phyloP scores from a whole-genome alignment of 192 early-diverging fungal genomes.

The Helicostylum pulchrum region DNA sequence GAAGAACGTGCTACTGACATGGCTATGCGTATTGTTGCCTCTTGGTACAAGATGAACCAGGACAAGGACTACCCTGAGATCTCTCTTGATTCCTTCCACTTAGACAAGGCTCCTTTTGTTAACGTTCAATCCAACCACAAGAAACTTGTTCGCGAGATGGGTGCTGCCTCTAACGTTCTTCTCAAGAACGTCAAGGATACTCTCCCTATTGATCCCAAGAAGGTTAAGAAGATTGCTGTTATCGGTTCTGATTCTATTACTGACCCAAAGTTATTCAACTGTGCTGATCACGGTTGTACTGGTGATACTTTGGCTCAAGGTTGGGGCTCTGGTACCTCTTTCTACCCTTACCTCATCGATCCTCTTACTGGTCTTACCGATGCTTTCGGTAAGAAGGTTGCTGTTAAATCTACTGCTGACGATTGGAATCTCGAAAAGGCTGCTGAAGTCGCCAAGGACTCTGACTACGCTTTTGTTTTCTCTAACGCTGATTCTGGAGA shows the following conservation, averaged over 20 bases:
- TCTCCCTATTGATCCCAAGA: slow-evolving; percentile 9
- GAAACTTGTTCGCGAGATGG: slow-evolving; percentile 5
- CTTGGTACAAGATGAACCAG: slow-evolving; percentile 15
- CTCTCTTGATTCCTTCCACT: background rate
- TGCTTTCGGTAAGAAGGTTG: slow-evolving; percentile 20
- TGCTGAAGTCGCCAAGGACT: slow-evolving; percentile 20
- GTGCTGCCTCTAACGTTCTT: slow-evolving; percentile 17
- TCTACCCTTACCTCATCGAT: slow-evolving; percentile 28
- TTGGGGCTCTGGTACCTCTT: slow-evolving; percentile 28
- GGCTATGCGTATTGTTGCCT: slow-evolving; percentile 16
- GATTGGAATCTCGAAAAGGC: slow-evolving; percentile 21
- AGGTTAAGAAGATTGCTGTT: slow-evolving; percentile 16
- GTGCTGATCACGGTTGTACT: slow-evolving; percentile 25
- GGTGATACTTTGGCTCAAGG: slow-evolving; percentile 13
- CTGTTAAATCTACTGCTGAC: slow-evolving; percentile 3
- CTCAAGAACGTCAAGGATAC: slow-evolving; percentile 12
- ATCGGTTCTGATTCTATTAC: slow-evolving; percentile 28
- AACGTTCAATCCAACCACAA: slow-evolving; percentile 18
- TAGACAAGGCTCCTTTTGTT: background rate
- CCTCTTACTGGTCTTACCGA: slow-evolving; percentile 23
- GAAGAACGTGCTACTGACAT: slow-evolving; percentile 12
- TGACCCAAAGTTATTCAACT: slow-evolving; percentile 15
- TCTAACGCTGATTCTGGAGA: slow-evolving; percentile 30
- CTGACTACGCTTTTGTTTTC: slow-evolving; percentile 50
- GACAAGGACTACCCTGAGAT: slow-evolving; percentile 4